Evolutionary conservation across 306 rosid genomes (phyloP), one percentile per base, ranked within the genome.

Genomic region (Acacia acuminata): DNA sequence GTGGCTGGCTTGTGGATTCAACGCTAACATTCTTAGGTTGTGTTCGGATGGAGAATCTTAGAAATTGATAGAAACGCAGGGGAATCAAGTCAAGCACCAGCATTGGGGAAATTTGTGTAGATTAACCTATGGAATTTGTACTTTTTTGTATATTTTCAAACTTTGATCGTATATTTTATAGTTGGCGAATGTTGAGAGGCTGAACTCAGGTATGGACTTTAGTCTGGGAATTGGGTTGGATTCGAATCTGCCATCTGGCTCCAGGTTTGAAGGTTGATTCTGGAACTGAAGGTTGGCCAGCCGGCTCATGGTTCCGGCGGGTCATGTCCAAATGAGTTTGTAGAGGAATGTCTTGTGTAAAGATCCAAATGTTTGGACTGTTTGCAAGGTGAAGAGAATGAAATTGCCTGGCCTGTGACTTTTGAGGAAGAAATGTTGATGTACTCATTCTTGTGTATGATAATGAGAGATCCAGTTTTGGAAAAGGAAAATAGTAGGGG

Each of bases 41-140:
- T 66, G 42, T 42, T 73, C 17, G 45, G 63, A 50, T 56, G 72
- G 60, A 69, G 75, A 56, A 20, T 47, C 71, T 81, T 68, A 17
- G 13, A 68, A 68, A 40, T 43, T 79, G 61, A 64, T 51, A 3
- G 20, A 61, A 48, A 20, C 20, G 36, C 36, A 48, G 42, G 34
- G 65, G 70, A 32, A 74, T 61, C 50, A 22, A 53, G 67, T 75
- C 47, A 73, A 82, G 53, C 36, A 38, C 48, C 32, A 58, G 58
- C 75, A 60, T 79, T 10, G 73, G 53, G 73, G 43, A 56, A 56
- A 44, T 17, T 13, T 17, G 48, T 34, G 11, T 67, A 48, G 47
- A 36, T 17, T 67, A 19, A 36, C 38, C 48, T 15, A 3, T 68
- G n/a, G 20, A 38, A 19, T 17, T 38, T 20, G 48, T 2, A 68